Evolutionary conservation across 345 rosid species (phyloP), one percentile per base, ranked within the genome.

Genomic region (Brassica nigra): DNA sequence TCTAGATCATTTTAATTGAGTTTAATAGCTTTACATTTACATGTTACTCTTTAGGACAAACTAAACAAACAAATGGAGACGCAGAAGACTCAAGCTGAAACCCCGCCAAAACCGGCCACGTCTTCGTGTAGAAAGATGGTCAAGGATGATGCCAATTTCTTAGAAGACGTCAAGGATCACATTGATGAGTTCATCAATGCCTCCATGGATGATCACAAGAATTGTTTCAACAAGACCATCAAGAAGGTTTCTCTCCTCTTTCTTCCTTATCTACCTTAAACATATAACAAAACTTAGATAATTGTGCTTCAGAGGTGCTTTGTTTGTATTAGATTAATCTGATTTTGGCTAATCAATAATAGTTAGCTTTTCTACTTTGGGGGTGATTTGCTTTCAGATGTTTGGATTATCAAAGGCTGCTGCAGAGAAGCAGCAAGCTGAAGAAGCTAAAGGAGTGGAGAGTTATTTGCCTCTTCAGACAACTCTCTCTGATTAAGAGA

Each of bases 181-280:
- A 87, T 95, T 9, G 97, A 91, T 74, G 99, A 92, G 52, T 92
- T 92, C 84, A 79, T 95, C 29, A 62, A 86, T 79, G 94, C 98
- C 12, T 92, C 95, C 7, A 86, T 91, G 92, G 95, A 95, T 29
- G 99, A 95, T 72, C 98, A 91, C 83, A 91, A 91, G 86, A 79
- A 78, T 16, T 95, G 95, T 85, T 92, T 90, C 72, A 86, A 86
- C 81, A 95, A 91, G 80, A 87, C 99, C 70, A 83, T 95, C 27
- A 76, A 89, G 34, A 91, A 92, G 96, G 98, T 91, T 42, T 37
- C 5, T 11, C 57, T 5, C 57, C 9, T 31, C 47, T 74, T 63
- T n/a, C 47, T 30, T 66, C 59, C 1, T 33, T 2, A 33, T 0
- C 57, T 62, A 14, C 54, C 39, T 36, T 28, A 15, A 42, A 76